These are phyloP conservation scores for Hyphopichia fennica DNA, from an alignment of 1,139 yeast species.

Conservation along the genomic window DNA sequence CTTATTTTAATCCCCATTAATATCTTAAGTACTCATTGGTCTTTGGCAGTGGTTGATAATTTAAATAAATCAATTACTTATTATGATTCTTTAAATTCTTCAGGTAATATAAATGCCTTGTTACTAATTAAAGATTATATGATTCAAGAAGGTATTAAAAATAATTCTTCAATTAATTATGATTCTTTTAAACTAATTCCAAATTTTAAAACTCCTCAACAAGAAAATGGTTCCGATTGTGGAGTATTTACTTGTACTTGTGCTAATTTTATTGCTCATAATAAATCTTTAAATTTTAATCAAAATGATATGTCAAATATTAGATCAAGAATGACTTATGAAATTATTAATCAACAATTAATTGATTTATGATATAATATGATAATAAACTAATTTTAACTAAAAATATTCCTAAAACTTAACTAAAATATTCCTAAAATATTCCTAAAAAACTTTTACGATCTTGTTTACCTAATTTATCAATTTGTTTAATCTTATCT, in stretches of 20 bases:
- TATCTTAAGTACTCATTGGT: slow-evolving; percentile 87
- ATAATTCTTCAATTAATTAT: slow-evolving; percentile 34
- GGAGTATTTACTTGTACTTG: slow-evolving; percentile 91
- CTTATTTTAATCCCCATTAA: slow-evolving; percentile 82
- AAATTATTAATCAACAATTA: slow-evolving; percentile 27
- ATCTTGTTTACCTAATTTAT: slow-evolving; percentile 6
- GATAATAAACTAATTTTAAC: background rate
- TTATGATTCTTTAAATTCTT: slow-evolving; percentile 70
- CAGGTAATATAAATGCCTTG: slow-evolving; percentile 59
- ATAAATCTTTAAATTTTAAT: slow-evolving; percentile 49
- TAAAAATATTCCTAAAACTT: background rate
- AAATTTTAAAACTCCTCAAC: slow-evolving; percentile 69
- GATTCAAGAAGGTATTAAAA: slow-evolving; percentile 53
- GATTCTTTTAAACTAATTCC: slow-evolving; percentile 31
- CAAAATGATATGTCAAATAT: slow-evolving; percentile 72
- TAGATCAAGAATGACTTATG: slow-evolving; percentile 70
- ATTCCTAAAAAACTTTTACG: slow-evolving; percentile 11
- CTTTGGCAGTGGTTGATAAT: slow-evolving; percentile 77
- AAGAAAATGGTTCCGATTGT: slow-evolving; percentile 88
- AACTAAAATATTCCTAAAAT: background rate
- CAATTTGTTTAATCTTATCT: slow-evolving; percentile 20
- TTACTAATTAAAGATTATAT: slow-evolving; percentile 58
- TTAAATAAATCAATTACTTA: slow-evolving; percentile 57
- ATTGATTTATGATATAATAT: background rate
- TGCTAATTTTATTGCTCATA: slow-evolving; percentile 59